A percentile compares a stretch with the other conserved stretches of the same genome.
Conservation (phyloP, 73 alveolate genomes). For the Paramecium octaurelia region DNA sequence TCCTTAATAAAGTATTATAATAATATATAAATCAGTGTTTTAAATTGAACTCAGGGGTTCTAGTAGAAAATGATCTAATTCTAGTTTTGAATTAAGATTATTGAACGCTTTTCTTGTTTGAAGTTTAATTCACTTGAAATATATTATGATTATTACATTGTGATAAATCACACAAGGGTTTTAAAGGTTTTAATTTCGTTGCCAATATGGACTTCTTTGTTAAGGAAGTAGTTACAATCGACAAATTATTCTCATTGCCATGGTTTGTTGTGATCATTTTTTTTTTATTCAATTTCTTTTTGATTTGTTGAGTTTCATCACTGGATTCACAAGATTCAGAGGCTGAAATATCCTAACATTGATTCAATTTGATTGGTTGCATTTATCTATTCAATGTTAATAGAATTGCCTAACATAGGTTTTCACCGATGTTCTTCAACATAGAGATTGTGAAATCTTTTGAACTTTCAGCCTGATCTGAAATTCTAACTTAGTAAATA, state of each 20-base stretch:
- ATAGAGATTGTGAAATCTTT: not conserved
- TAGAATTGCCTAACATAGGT: not conserved
- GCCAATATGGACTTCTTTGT: not conserved
- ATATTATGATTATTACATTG: not conserved
- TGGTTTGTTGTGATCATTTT: not conserved
- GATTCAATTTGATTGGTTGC: not conserved
- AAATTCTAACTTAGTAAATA: not conserved
- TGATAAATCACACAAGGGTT: not conserved
- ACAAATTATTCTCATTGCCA: not conserved
- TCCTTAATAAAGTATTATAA: not conserved
- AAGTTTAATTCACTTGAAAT: not conserved
- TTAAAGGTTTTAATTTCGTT: not conserved
- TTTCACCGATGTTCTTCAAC: not conserved
- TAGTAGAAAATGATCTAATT: not conserved
- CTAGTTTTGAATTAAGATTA: not conserved
- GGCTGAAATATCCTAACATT: not conserved
- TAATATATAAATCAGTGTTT: not conserved
- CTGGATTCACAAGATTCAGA: constrained; percentile 4
- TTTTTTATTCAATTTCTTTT: not conserved
- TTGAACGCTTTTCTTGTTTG: not conserved
- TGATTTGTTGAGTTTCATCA: not conserved
- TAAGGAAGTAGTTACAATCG: not conserved
- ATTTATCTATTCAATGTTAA: not conserved
- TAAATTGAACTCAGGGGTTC: not conserved
- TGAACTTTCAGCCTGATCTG: not conserved